Base-by-base conservation (phyloP, 2,329 filamentous ascomycete species). In the Botrytis tulipae region DNA sequence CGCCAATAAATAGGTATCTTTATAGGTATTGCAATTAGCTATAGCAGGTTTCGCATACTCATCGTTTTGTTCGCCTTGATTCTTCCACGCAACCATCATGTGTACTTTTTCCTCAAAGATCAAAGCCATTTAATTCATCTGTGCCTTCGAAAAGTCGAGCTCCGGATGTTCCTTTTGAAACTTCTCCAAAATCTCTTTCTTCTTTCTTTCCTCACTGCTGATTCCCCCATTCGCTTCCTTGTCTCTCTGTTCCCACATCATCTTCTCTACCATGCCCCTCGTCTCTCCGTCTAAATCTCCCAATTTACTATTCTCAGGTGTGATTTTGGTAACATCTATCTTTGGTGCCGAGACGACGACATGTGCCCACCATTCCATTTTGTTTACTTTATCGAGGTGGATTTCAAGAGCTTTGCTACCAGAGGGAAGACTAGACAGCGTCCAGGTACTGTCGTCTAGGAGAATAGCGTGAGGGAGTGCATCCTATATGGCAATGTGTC, bases 181-280 rank as follows among this genome's bases (percentile, higher is more conserved):
- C 85, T 97, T 94, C 84, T 93, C 92, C 81, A 99, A 84, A 79
- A 99, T 91, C 73, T 99, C 95, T 81, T 90, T 84, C 88, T 98
- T 98, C 87, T 95, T 93, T 87, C 95, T 93, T 87, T 97, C 91
- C 86, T 99, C 96, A 78, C 98, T 96, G 77, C 93, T 97, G 20
- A 92, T 94, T 65, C 94, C 93, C 83, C 92, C 88, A 7, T 96
- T 96, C 83, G 88, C 86, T 86, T 98, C 95, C 89, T 99, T 99
- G 86, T 98, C 95, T 78, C 93, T 88, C 87, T 99, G 96, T 85
- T 99, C 96, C 80, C 89, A 99, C 96, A 99, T 99, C 96, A 99
- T 99, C 89, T 99, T 99, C 90, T 99, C 96, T 62, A 99, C 96
- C 95, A 99, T 98, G 74, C 91, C 89, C 76, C 96, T 89, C 71